Percentiles rank a stretch among this genome's conserved stretches.
Conservation (phyloP, 257 asterid genomes). For the Gardenia jasminoides region DNA sequence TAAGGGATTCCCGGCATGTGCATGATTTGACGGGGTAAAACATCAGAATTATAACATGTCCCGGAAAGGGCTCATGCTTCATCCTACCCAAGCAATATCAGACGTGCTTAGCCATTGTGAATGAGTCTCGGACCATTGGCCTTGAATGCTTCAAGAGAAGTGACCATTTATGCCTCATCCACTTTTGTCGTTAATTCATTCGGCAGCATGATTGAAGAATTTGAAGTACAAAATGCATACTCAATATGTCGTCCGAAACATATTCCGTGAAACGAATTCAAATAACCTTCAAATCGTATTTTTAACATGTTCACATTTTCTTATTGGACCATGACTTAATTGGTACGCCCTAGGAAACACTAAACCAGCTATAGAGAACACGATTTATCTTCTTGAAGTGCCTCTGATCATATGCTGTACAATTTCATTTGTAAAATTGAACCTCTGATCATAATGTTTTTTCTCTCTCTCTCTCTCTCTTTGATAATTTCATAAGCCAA, state of each 20-base stretch:
- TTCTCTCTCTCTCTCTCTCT: neutral
- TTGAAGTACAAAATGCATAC: neutral
- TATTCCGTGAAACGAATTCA: too few relatives aligned
- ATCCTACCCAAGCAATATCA: neutral
- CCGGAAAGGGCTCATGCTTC: neutral
- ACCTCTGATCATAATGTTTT: neutral
- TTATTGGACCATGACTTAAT: neutral
- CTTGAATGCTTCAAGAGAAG: neutral
- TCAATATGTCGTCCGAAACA: neutral
- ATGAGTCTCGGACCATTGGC: conserved; percentile 21
- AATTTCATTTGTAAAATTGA: neutral
- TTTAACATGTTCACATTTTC: too few relatives aligned
- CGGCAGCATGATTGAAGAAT: neutral
- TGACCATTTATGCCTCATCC: neutral
- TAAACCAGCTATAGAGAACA: neutral
- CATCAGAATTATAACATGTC: conserved; percentile 16
- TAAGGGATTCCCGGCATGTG: conserved; percentile 8
- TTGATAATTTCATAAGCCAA: neutral
- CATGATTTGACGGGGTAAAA: conserved; percentile 17
- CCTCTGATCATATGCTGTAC: neutral
- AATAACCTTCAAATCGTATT: too few relatives aligned
- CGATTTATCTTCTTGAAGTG: neutral
- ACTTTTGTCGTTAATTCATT: neutral
- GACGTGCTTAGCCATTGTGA: conserved; percentile 21
- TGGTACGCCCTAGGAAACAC: neutral